Conservation (phyloP, 495 filamentous ascomycete species). For the Venustampulla echinocandica region DNA sequence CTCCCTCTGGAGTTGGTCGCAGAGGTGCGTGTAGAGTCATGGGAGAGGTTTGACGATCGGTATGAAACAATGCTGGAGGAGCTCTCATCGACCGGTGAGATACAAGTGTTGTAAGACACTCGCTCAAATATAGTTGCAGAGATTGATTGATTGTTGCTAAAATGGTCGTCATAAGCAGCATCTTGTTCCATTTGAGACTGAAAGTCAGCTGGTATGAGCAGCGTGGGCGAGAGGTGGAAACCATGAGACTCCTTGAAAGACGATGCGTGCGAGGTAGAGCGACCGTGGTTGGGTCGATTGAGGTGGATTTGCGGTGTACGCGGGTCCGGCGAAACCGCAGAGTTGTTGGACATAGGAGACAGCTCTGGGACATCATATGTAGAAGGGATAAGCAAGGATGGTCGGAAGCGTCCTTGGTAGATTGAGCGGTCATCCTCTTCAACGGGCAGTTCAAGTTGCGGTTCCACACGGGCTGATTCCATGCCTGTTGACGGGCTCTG, state of each 20-base stretch:
- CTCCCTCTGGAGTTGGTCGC: slow-evolving; percentile 11
- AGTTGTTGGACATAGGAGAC: slow-evolving; percentile 20
- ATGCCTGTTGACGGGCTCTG: slow-evolving; percentile 20
- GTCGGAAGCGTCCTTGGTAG: slow-evolving; percentile 22
- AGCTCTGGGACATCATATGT: slow-evolving; percentile 38
- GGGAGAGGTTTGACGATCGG: slow-evolving; percentile 20
- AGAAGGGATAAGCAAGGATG: slow-evolving; percentile 32
- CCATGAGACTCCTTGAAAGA: slow-evolving; percentile 48
- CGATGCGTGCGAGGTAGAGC: slow-evolving; percentile 35
- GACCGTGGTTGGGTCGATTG: slow-evolving; percentile 18
- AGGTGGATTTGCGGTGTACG: slow-evolving; percentile 16
- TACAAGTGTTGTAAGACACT: slow-evolving; percentile 9
- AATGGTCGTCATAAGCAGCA: slow-evolving; percentile 16
- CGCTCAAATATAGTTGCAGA: slow-evolving; percentile 12
- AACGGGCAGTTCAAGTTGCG: slow-evolving; percentile 13
- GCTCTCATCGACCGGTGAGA: slow-evolving; percentile 19
- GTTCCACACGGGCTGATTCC: no score
- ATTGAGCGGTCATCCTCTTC: slow-evolving; percentile 17
- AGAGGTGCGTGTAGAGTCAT: slow-evolving; percentile 17
- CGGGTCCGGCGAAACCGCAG: slow-evolving; percentile 10
- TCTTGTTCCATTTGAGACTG: slow-evolving; percentile 21
- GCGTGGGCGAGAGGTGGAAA: slow-evolving; percentile 44
- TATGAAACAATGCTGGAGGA: slow-evolving; percentile 20
- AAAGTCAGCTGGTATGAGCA: slow-evolving; percentile 39
- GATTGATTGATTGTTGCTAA: slow-evolving; percentile 3